These are phyloP conservation scores for Suhomyces sp. DNA, from an alignment of 805 yeast genomes.

Conservation along the genomic window DNA sequence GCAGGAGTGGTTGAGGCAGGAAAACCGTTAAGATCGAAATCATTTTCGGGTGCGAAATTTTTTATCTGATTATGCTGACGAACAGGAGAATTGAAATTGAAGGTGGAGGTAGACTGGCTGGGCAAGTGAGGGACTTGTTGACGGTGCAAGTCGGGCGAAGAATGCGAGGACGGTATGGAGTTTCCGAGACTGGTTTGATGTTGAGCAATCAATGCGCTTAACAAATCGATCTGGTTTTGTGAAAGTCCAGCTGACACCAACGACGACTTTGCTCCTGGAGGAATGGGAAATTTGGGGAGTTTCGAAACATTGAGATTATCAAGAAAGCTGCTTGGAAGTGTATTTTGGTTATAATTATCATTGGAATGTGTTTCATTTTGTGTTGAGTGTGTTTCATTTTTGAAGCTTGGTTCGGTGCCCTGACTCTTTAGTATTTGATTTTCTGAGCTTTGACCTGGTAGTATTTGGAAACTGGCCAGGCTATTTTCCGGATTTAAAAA, in stretches of 20 bases:
- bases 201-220: constrained; percentile 71
- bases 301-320: constrained; percentile 30
- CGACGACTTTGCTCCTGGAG: constrained; percentile 67
- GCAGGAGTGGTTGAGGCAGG: neutral
- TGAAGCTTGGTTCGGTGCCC: neutral
- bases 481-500: neutral
- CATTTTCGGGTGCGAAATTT: neutral
- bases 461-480: neutral
- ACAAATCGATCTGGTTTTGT: constrained; percentile 67
- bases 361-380: neutral
- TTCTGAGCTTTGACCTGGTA: neutral
- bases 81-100: constrained; percentile 12
- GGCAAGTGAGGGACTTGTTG: constrained; percentile 10
- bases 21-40: neutral
- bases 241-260: constrained; percentile 64
- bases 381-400: neutral
- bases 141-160: constrained; percentile 1
- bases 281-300: constrained; percentile 64
- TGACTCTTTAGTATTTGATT: neutral
- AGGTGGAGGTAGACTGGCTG: constrained; percentile 3
- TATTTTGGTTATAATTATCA: neutral
- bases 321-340: constrained; percentile 1
- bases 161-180: constrained; percentile 6
- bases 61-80: constrained; percentile 13
- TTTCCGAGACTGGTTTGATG: constrained; percentile 42